Evolutionary conservation across 129 eudicot species (phyloP), one percentile per base, ranked within the genome.

Genomic region (Flaveria brownii): DNA sequence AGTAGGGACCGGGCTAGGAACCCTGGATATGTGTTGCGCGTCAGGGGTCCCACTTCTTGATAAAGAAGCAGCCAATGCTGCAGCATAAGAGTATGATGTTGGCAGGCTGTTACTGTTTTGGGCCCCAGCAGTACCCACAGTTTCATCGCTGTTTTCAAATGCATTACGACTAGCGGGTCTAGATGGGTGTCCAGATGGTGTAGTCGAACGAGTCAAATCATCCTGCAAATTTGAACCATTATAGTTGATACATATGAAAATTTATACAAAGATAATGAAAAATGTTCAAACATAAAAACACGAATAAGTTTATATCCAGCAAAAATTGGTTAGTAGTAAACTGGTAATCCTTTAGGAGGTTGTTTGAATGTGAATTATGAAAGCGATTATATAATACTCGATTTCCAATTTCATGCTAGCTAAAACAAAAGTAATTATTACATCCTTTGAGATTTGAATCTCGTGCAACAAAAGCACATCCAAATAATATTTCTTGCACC

Each of bases 11-110:
- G 99, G 97, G 77, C 96, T 91, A 22, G 97, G 99, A 22, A 88
- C 99, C 81, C 97, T 81, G 7, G 92, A 82, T 10, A 95, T 84
- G 76, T 83, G 92, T 78, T 95, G 99, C 49, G 99, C 82, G 82
- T 95, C 99, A 12, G 99, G 97, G 17, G 96, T 95, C n/a, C 91
- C 86, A 80, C 97, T 95, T 84, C 99, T 86, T 60, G 99, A 95
- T 77, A 95, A 82, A 46, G 99, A 89, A 61, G 91, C 89, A 26
- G 97, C 99, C 82, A 95, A 76, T 5, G 84, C 97, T 80, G 97
- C 95, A 68, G 97, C 99, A 75, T 95, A 95, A 66, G 96, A 84
- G 85, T 84, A 91, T 5, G 99, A 94, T n/a, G 94, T 47, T 72
- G 94, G 85, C 1, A 85, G 77, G 30, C 85, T 88, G n/a, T 69